These are phyloP conservation scores for Calonectria fujianensis DNA, from an alignment of 2,329 filamentous ascomycete species.

Conservation along the genomic window DNA sequence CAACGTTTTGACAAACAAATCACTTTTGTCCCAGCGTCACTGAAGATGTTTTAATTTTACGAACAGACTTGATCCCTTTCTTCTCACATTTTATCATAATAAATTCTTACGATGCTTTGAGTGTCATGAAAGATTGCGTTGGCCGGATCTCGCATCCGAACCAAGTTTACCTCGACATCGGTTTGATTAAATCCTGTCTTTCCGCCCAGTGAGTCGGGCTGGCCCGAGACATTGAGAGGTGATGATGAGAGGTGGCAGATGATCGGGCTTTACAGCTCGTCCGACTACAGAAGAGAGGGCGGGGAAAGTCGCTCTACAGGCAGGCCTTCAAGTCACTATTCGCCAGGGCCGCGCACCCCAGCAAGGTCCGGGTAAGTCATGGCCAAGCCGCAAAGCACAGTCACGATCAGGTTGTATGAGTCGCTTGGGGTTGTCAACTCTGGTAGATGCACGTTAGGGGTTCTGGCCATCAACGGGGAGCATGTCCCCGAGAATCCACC, in stretches of 20 bases:
- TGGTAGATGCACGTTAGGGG: constrained; percentile 31
- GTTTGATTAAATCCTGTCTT: too few relatives aligned
- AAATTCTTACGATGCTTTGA: too few relatives aligned
- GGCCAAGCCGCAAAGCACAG: constrained; percentile 28
- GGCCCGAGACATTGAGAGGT: background rate
- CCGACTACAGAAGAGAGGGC: constrained; percentile 5
- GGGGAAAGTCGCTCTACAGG: constrained; percentile 8
- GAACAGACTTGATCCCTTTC: too few relatives aligned
- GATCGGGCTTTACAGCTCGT: constrained; percentile 20
- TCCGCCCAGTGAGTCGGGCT: constrained; percentile 18
- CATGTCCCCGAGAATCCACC: constrained; percentile 2
- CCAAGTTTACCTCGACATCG: too few relatives aligned
- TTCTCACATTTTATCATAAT: background rate
- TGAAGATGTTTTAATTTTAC: too few relatives aligned
- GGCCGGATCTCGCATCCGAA: too few relatives aligned
- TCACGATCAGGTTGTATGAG: constrained; percentile 12
- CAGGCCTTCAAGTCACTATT: constrained; percentile 2
- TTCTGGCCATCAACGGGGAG: constrained; percentile 27
- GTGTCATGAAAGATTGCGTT: too few relatives aligned
- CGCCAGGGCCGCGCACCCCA: background rate
- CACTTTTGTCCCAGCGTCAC: too few relatives aligned
- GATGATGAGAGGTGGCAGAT: constrained; percentile 37
- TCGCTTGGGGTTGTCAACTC: constrained; percentile 18
- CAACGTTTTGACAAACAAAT: too few relatives aligned
- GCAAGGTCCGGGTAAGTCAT: constrained; percentile 29